Conservation (phyloP, 2,329 filamentous ascomycete genomes). For the Paracamarosporium sp. region DNA sequence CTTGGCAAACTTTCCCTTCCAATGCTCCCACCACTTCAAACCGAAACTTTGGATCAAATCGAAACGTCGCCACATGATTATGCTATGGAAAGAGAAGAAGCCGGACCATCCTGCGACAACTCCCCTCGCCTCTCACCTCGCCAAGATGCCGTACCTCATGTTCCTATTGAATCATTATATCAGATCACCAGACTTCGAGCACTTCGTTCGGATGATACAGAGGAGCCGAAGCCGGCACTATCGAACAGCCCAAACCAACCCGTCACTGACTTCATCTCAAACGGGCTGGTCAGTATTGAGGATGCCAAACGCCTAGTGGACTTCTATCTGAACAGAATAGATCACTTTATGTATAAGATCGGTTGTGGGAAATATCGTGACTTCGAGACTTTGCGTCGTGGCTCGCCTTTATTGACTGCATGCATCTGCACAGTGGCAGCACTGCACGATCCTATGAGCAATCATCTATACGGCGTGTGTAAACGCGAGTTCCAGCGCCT, state of each 20-base stretch:
- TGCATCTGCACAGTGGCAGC: conserved; percentile 65
- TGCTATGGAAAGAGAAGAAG: conserved; percentile 46
- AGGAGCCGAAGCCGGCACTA: conserved; percentile 35
- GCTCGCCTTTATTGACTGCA: conserved; percentile 62
- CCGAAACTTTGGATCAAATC: conserved; percentile 10
- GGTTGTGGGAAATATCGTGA: conserved; percentile 53
- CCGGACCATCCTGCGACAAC: conserved; percentile 38
- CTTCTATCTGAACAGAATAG: conserved; percentile 52
- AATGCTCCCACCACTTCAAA: conserved; percentile 44
- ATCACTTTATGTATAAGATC: conserved; percentile 57
- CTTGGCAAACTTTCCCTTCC: conserved; percentile 49
- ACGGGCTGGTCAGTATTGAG: conserved; percentile 53
- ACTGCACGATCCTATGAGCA: conserved; percentile 63
- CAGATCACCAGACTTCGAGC: conserved; percentile 53
- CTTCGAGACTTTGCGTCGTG: conserved; percentile 56
- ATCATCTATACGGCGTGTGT: conserved; percentile 59
- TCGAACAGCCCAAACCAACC: conserved; percentile 14
- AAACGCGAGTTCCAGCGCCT: conserved; percentile 65
- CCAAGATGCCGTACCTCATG: conserved; percentile 34
- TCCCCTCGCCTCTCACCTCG: conserved; percentile 36
- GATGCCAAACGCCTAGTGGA: conserved; percentile 52
- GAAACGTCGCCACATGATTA: conserved; percentile 34
- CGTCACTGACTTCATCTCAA: conserved; percentile 58
- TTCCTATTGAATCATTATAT: conserved; percentile 57
- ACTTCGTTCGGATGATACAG: conserved; percentile 47